These are phyloP conservation scores for Hypholoma fasciculare DNA, from an alignment of 768 basidiomycete genomes.

Conservation along the genomic window DNA sequence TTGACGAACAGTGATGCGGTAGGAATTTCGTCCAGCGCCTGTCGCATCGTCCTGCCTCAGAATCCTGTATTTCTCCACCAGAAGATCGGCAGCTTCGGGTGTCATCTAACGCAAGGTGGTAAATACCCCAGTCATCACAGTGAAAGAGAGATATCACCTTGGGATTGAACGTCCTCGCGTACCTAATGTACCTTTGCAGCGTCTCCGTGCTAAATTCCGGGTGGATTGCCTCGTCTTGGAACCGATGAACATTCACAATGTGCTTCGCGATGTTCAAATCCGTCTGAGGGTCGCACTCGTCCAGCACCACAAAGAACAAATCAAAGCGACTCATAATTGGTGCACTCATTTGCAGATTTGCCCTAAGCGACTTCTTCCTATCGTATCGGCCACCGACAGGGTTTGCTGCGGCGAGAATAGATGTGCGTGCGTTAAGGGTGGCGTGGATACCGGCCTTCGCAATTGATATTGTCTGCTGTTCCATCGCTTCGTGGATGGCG, in stretches of 20 bases:
- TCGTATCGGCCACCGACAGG: conserved; percentile 97
- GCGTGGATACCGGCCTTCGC: conserved; percentile 99
- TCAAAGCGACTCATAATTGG: conserved; percentile 99
- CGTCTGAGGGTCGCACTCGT: conserved; percentile 92
- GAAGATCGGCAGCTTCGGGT: conserved; percentile 85
- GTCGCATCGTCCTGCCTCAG: conserved; percentile 91
- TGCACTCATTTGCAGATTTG: conserved; percentile 96
- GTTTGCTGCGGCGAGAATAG: conserved; percentile 97
- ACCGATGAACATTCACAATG: conserved; percentile 97
- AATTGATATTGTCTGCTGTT: conserved; percentile 99
- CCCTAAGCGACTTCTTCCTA: conserved; percentile 85
- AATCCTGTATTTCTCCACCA: conserved; percentile 94
- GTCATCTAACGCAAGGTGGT: conserved; percentile 62
- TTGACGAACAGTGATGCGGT: conserved; percentile 97
- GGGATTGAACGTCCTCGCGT: conserved; percentile 95
- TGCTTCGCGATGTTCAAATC: conserved; percentile 95
- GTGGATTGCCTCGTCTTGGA: conserved; percentile 90
- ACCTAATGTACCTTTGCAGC: conserved; percentile 94
- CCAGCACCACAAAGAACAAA: conserved; percentile 96
- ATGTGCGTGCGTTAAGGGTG: conserved; percentile 95
- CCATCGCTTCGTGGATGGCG: conserved; percentile 99
- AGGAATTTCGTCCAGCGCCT: conserved; percentile 87
- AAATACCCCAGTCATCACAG: conserved; percentile 2
- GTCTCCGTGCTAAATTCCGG: conserved; percentile 98
- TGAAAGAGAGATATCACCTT: conserved; percentile 56